Base-by-base conservation (phyloP, 2,329 filamentous ascomycete genomes). In the Akanthomyces dipterigenus region DNA sequence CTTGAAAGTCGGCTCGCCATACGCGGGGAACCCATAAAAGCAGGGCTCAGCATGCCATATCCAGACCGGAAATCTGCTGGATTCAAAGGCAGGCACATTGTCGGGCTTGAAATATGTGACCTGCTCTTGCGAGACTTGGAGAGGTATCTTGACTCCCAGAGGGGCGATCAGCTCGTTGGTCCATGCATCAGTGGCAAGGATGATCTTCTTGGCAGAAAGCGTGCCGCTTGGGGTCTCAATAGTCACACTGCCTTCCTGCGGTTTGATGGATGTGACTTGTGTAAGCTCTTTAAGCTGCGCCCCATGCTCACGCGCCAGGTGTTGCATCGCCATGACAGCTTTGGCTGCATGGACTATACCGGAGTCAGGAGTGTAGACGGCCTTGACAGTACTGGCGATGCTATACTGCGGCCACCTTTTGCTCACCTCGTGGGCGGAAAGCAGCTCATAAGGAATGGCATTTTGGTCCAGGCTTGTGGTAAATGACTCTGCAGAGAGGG, bases 111-210 rank as follows among this genome's bases (percentile, higher is more conserved):
- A 65, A 5, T 65, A 65, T 11, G 62, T 65, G 20, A 64, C 57
- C 26, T 65, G 63, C 49, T 64, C 63, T 12, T 62, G 60, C 12
- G 53, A 56, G 6, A 62, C 31, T 5, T 28, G 5, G 6, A 62
- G 54, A 1, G 60, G 55, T 5, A 74, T 84, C 12, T 57, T 43
- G 34, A 46, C 60, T 7, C 61, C 56, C 12, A 65, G 56, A 7
- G 63, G 63, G 0, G 43, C 43, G 9, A 62, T 53, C 40, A 65
- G 60, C 43, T 58, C 53, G 53, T 64, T 65, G 12, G 43, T 62
- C 63, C 63, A 65, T 11, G 63, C 63, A 28, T 65, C 63, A 3
- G 63, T 48, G 3, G 63, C 56, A 1, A 65, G 51, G 45, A 65
- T 62, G 34, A 65, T 46, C 49, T 64, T 65, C 2, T 42, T 46